A percentile compares a stretch with the other conserved stretches of the same genome.
Evolutionary conservation across 2,329 filamentous ascomycete genomes (phyloP).

Genomic region (Pseudocercospora cruenta): DNA sequence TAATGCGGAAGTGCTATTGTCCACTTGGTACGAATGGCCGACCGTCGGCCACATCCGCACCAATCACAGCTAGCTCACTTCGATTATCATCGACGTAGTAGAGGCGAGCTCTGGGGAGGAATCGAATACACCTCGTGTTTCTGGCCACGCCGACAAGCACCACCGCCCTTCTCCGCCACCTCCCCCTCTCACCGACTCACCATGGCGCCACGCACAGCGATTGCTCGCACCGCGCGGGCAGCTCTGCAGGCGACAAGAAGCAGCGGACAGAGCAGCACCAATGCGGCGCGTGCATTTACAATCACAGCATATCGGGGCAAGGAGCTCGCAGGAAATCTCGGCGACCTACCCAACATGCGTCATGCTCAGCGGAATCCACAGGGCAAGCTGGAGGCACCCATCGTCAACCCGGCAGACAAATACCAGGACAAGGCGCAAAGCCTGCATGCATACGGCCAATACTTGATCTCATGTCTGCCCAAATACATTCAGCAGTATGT

Average conservation of each 20-base stretch:
- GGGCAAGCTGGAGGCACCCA: conserved; percentile 69
- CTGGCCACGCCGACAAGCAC: neutral
- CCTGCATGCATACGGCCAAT: conserved; percentile 92
- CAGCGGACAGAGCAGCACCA: conserved; percentile 11
- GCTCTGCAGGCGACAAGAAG: conserved; percentile 14
- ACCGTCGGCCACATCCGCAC: neutral
- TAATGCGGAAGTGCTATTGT: too few species aligned
- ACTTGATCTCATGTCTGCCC: conserved; percentile 93
- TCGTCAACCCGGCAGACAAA: conserved; percentile 92
- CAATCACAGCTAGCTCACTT: neutral
- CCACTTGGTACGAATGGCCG: too few species aligned
- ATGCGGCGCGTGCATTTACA: conserved; percentile 47
- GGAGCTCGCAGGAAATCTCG: conserved; percentile 47
- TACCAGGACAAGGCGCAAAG: conserved; percentile 83
- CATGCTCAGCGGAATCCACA: conserved; percentile 45
- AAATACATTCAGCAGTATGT: conserved; percentile 90
- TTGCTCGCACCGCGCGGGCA: conserved; percentile 12
- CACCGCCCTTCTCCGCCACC: neutral
- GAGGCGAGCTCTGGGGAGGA: neutral
- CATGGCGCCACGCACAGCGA: conserved; percentile 1
- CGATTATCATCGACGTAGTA: neutral
- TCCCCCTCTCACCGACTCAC: neutral
- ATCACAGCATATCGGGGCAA: conserved; percentile 47
- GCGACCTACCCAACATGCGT: conserved; percentile 51
- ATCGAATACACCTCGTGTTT: neutral